These are phyloP conservation scores for Talaromyces sp. DNA, from an alignment of 2,329 filamentous ascomycete species.

Conservation along the genomic window DNA sequence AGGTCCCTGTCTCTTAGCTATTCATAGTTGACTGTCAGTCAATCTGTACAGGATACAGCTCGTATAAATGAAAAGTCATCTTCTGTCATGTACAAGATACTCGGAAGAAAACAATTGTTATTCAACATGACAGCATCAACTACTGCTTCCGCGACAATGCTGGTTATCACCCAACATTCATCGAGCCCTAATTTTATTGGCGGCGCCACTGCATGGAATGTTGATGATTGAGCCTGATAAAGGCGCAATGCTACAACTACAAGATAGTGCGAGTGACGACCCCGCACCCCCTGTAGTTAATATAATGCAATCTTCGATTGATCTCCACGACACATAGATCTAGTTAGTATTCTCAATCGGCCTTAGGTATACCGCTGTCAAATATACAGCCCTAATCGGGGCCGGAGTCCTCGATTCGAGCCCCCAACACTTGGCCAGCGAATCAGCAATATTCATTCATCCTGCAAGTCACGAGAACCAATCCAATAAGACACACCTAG, in stretches of 20 bases:
- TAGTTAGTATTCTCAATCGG: background rate
- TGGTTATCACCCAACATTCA: background rate
- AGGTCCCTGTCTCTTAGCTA: background rate
- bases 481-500: background rate
- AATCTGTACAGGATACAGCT: background rate
- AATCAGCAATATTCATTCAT: background rate
- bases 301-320: background rate
- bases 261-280: background rate
- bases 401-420: background rate
- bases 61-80: background rate
- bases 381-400: background rate
- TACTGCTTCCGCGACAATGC: background rate
- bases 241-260: background rate
- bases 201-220: background rate
- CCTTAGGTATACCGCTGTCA: background rate
- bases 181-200: background rate
- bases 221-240: background rate
- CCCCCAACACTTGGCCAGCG: background rate
- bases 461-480: background rate
- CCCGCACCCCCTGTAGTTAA: background rate
- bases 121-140: background rate
- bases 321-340: too few relatives aligned
- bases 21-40: background rate
- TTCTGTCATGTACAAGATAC: background rate
- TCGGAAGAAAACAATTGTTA: background rate